Evolutionary conservation across 345 rosid species (phyloP).

Genomic region (Nephelium lappaceum): DNA sequence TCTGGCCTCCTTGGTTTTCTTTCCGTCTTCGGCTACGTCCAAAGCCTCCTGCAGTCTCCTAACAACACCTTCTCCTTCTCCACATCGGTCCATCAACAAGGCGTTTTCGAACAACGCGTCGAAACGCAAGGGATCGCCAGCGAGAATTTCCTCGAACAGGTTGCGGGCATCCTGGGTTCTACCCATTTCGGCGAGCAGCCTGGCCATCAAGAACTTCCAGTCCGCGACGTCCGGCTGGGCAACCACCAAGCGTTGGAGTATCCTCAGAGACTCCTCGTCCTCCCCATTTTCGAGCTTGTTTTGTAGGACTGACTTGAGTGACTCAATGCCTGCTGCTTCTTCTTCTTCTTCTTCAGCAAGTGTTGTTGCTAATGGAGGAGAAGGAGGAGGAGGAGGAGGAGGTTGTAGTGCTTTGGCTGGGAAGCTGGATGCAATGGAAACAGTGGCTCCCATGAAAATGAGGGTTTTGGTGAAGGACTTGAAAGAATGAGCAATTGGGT

Average conservation of each 20-base stretch:
- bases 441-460: slow-evolving; percentile 52
- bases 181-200: slow-evolving; percentile 62
- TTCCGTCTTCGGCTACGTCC: slow-evolving; percentile 57
- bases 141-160: slow-evolving; percentile 84
- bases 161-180: slow-evolving; percentile 62
- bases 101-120: slow-evolving; percentile 94
- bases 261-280: slow-evolving; percentile 61
- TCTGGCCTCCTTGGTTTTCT: slow-evolving; percentile 67
- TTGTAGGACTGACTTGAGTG: slow-evolving; percentile 60
- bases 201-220: slow-evolving; percentile 80
- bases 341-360: slow-evolving; percentile 30
- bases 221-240: slow-evolving; percentile 65
- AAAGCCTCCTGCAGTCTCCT: slow-evolving; percentile 75
- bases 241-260: slow-evolving; percentile 47
- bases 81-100: slow-evolving; percentile 72
- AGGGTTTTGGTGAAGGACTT: slow-evolving; percentile 54
- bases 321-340: slow-evolving; percentile 47
- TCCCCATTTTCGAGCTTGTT: slow-evolving; percentile 76
- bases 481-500: slow-evolving; percentile 32
- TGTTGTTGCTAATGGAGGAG: background rate
- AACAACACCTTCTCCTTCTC: slow-evolving; percentile 74
- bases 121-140: slow-evolving; percentile 68
- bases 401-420: slow-evolving; percentile 59
- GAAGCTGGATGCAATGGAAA: slow-evolving; percentile 46
- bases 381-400: slow-evolving; percentile 32